A percentile compares a stretch with the other conserved stretches of the same genome.
Conservation (phyloP, 169 alveolate species). For the Sarcocystis neurona region DNA sequence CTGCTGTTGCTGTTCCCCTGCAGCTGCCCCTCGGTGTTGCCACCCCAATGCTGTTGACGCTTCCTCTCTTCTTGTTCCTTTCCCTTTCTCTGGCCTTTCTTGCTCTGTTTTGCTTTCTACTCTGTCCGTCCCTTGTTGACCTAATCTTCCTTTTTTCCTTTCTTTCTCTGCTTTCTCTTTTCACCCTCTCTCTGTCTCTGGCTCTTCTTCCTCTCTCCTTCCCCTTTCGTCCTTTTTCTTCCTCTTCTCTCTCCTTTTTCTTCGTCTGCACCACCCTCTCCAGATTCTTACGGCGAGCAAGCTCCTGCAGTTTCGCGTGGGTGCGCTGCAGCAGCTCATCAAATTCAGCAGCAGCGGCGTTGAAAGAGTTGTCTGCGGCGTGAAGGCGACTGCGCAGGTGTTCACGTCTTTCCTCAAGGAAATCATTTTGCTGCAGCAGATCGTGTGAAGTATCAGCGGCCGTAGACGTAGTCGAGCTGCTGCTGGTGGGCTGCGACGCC, state of each 20-base stretch:
- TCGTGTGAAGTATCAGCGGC: no score
- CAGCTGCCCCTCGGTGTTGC: no score
- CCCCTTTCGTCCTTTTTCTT: not conserved
- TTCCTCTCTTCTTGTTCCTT: no score
- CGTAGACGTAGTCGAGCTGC: no score
- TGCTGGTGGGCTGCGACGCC: not conserved
- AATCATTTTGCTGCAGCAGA: no score
- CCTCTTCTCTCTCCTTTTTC: not conserved
- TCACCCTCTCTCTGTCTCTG: not conserved
- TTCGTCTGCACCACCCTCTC: slow-evolving; percentile 5
- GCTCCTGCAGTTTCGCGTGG: slow-evolving; percentile 66
- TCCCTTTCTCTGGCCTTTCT: not conserved
- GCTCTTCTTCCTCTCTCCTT: not conserved
- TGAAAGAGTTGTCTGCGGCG: slow-evolving; percentile 59
- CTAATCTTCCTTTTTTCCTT: not conserved
- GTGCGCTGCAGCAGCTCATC: slow-evolving; percentile 66
- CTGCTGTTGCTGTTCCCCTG: no score
- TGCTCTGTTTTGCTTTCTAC: not conserved
- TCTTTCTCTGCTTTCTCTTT: not conserved
- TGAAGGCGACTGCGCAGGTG: not conserved
- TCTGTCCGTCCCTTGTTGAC: not conserved
- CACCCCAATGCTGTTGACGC: no score
- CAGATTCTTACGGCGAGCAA: slow-evolving; percentile 32
- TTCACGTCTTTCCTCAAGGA: no score
- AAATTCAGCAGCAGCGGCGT: slow-evolving; percentile 65